phyloP scores from a whole-genome alignment of 192 early-diverging fungal genomes.

The Phlyctochytrium arcticum region DNA sequence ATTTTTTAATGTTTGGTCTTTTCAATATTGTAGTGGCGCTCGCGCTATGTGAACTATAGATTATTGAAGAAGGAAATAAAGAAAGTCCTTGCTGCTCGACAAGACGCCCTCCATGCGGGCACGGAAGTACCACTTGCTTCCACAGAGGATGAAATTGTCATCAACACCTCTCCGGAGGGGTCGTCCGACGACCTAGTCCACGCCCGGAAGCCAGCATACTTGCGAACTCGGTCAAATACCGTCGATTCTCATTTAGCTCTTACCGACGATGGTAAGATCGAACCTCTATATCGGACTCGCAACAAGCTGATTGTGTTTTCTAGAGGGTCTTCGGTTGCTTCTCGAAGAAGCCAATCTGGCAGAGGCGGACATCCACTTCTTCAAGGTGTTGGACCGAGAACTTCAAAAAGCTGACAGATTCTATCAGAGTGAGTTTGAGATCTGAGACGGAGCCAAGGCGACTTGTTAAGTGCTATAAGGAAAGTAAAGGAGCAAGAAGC shows the following conservation, averaged over 20 bases:
- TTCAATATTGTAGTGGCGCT: conserved; percentile 9
- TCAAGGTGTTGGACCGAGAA: conserved; percentile 15
- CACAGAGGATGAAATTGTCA: not conserved
- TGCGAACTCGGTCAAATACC: not conserved
- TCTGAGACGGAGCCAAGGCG: not conserved
- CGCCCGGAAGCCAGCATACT: not conserved
- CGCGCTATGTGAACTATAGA: conserved; percentile 30
- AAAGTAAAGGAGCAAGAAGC: conserved; percentile 15
- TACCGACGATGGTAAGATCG: not conserved
- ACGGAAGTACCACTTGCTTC: too few relatives aligned
- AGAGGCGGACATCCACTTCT: conserved; percentile 5
- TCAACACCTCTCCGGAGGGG: not conserved
- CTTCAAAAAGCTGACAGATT: conserved; percentile 21
- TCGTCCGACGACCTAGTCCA: not conserved
- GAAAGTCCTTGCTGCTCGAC: conserved; percentile 6
- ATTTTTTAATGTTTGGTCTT: not conserved
- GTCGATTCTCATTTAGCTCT: not conserved
- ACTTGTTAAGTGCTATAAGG: not conserved
- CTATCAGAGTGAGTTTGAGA: not conserved
- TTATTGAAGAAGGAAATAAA: conserved; percentile 33
- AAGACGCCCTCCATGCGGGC: not conserved
- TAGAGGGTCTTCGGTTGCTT: not conserved
- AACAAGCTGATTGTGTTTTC: not conserved
- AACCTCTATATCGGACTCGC: not conserved
- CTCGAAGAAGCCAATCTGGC: conserved; percentile 19